Evolutionary conservation across 345 rosid genomes (phyloP), one percentile per base, ranked within the genome.

Genomic region (Salix udensis): DNA sequence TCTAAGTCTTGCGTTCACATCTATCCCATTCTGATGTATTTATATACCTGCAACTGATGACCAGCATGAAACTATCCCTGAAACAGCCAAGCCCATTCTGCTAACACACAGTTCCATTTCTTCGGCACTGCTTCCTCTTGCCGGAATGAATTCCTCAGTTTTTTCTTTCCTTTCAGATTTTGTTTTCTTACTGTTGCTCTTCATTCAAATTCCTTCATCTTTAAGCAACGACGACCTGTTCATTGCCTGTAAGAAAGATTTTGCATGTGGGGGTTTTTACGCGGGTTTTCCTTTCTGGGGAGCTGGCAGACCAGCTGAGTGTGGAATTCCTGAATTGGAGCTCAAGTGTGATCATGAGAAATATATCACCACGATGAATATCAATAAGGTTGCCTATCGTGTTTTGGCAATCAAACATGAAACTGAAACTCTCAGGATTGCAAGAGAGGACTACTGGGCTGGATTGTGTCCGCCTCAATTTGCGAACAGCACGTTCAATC

Each of bases 221-320:
- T 42, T 55, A 0, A 19, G 73, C 61, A 40, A 21, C 48, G 36
- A 61, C 48, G 76, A 78, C 1, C 2, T 26, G 23, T 68, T 39
- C 64, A 2, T 0, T 11, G 24, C 4, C 3, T 86, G 87, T 50
- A 67, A 52, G 0, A 0, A 48, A 5, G 10, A 6, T 24, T 87
- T 82, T 68, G 6, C 2, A 24, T 90, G 91, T 36, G 87, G 88
- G 44, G 15, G 37, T 0, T 2, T 87, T 62, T 19, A 42, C 0
- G 80, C 73, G 0, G 71, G 73, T 6, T 88, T 58, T 74, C 94
- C 92, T 40, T 90, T 90, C 74, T 78, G 76, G 60, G 89, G 91
- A 73, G 65, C 24, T 3, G 40, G 0, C 4, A 73, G 82, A 9
- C 39, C n/a, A 0, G 0, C 0, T 0, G 0, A 0, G 21, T 88